phyloP scores from a whole-genome alignment of 1,284 basidiomycete species.

The Marasmius oreades region DNA sequence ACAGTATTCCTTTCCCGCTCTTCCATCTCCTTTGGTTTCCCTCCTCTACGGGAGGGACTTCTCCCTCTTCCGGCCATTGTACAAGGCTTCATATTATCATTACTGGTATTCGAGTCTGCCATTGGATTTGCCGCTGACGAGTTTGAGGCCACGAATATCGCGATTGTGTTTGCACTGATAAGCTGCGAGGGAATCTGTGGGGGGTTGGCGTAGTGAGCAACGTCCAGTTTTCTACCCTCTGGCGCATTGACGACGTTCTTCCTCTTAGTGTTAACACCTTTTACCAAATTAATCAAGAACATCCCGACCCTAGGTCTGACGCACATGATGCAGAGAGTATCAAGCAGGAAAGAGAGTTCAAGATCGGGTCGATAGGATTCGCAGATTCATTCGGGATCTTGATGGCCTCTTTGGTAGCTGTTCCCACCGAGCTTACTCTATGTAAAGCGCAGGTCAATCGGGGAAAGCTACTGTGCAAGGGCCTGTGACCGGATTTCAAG shows the following conservation, averaged over 20 bases:
- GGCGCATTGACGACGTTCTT: slow-evolving; percentile 2
- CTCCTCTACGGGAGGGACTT: slow-evolving; percentile 70
- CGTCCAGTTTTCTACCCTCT: neutral
- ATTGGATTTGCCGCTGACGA: slow-evolving; percentile 57
- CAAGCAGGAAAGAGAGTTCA: slow-evolving; percentile 80
- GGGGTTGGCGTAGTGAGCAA: slow-evolving; percentile 83
- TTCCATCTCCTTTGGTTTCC: slow-evolving; percentile 84
- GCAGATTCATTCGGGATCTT: slow-evolving; percentile 77
- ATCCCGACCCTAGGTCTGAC: slow-evolving; percentile 35
- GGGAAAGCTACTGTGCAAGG: slow-evolving; percentile 72
- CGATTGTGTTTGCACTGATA: slow-evolving; percentile 73
- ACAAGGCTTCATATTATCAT: slow-evolving; percentile 61
- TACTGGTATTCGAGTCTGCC: slow-evolving; percentile 64
- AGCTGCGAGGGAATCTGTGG: slow-evolving; percentile 86
- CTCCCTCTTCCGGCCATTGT: slow-evolving; percentile 74
- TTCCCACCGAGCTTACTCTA: slow-evolving; percentile 81
- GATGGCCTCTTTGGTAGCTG: slow-evolving; percentile 72
- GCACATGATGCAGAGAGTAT: slow-evolving; percentile 50
- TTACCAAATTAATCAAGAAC: slow-evolving; percentile 80
- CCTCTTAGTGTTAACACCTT: slow-evolving; percentile 77
- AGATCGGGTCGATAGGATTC: slow-evolving; percentile 85
- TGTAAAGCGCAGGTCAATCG: slow-evolving; percentile 72
- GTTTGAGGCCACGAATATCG: slow-evolving; percentile 53
- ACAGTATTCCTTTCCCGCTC: slow-evolving; percentile 96
- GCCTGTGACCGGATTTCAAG: slow-evolving; percentile 40